Conservation (phyloP, 1,139 yeast genomes). For the Zygosaccharomyces sapae region DNA sequence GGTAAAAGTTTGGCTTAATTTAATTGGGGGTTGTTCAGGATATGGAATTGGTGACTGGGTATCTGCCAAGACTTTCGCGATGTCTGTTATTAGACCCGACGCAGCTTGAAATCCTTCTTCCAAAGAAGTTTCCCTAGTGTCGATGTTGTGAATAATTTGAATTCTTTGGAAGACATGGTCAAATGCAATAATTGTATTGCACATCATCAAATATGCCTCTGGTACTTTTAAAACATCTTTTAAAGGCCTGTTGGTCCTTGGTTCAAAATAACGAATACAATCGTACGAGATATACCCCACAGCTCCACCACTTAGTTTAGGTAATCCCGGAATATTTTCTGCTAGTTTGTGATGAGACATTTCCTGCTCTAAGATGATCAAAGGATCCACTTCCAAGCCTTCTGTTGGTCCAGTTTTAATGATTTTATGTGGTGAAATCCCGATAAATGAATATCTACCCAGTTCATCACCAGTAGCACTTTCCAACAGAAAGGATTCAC, state of each 20-base stretch:
- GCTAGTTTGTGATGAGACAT: slow-evolving; percentile 63
- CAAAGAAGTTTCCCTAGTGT: slow-evolving; percentile 42
- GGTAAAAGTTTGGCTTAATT: slow-evolving; percentile 56
- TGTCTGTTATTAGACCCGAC: slow-evolving; percentile 49
- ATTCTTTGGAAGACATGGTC: slow-evolving; percentile 92
- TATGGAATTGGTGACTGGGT: slow-evolving; percentile 41
- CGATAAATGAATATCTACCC: slow-evolving; percentile 87
- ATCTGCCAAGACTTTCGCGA: slow-evolving; percentile 45
- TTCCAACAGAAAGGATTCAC: slow-evolving; percentile 78
- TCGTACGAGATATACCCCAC: slow-evolving; percentile 93
- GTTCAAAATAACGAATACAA: slow-evolving; percentile 94
- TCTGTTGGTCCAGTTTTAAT: slow-evolving; percentile 72
- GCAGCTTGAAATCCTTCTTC: slow-evolving; percentile 55
- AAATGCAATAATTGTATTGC: slow-evolving; percentile 83
- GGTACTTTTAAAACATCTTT: slow-evolving; percentile 81
- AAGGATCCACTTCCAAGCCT: slow-evolving; percentile 70
- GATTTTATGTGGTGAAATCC: slow-evolving; percentile 74
- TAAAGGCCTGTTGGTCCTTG: slow-evolving; percentile 68
- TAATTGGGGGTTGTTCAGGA: slow-evolving; percentile 70
- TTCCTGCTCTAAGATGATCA: slow-evolving; percentile 68
- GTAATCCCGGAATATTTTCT: slow-evolving; percentile 67
- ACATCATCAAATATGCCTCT: slow-evolving; percentile 87
- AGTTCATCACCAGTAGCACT: slow-evolving; percentile 89
- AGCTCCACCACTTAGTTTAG: slow-evolving; percentile 90
- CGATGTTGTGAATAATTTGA: slow-evolving; percentile 79